Percentiles rank a stretch among this genome's conserved stretches.
Evolutionary conservation across 208 protist species (phyloP).

Genomic region (Wallacemonas collosoma): DNA sequence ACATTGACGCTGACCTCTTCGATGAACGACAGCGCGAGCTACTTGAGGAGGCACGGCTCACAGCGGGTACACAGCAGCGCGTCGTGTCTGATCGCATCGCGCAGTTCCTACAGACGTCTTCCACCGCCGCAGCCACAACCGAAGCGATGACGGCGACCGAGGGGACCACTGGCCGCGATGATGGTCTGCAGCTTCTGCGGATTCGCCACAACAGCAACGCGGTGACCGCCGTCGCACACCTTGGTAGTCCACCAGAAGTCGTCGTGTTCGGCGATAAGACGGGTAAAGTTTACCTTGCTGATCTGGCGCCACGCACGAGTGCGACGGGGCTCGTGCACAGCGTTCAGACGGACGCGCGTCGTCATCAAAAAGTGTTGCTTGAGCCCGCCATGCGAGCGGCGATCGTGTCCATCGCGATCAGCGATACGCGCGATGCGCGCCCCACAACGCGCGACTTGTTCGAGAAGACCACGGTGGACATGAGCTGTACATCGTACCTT

Average conservation of each 20-base stretch:
- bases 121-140: not conserved
- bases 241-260: constrained; percentile 46
- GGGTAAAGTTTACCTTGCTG: constrained; percentile 71
- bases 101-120: constrained; percentile 31
- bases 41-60: constrained; percentile 81
- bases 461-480: constrained; percentile 83
- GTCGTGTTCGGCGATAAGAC: constrained; percentile 88
- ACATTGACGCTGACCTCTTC: constrained; percentile 75
- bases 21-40: constrained; percentile 69
- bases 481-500: constrained; percentile 78
- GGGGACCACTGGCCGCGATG: not conserved
- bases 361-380: constrained; percentile 51
- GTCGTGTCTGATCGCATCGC: constrained; percentile 49
- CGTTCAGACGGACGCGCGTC: constrained; percentile 16
- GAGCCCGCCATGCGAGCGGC: constrained; percentile 58
- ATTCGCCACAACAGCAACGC: constrained; percentile 87
- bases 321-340: constrained; percentile 17
- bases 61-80: constrained; percentile 73
- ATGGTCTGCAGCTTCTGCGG: constrained; percentile 36
- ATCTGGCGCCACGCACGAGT: constrained; percentile 25
- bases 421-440: constrained; percentile 68
- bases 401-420: constrained; percentile 78
- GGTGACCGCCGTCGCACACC: constrained; percentile 74
- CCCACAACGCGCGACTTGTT: constrained; percentile 70
- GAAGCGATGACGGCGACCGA: too few relatives aligned